A percentile compares a stretch with the other conserved stretches of the same genome.
These are phyloP conservation scores for Chlorella sp. DNA, from an alignment of 139 green algal species.

Conservation along the genomic window DNA sequence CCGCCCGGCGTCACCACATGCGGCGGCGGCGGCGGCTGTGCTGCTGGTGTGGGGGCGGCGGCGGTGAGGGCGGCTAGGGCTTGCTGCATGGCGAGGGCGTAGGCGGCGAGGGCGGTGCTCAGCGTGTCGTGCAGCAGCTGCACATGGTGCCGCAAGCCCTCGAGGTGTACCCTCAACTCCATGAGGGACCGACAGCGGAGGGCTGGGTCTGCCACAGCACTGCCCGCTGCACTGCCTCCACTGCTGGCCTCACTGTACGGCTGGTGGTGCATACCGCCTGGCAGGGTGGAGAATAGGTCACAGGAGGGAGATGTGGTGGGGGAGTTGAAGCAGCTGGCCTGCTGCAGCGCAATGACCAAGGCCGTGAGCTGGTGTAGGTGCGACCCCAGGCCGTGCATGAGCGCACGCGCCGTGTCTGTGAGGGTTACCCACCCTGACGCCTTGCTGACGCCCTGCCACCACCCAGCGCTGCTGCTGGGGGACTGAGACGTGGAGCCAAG, in stretches of 20 bases:
- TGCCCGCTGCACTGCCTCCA: background rate
- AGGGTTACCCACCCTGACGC: background rate
- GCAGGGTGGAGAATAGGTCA: too few relatives aligned
- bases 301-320: too few relatives aligned
- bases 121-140: too few relatives aligned
- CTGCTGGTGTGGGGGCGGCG: too few relatives aligned
- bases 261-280: background rate
- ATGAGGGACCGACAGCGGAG: background rate
- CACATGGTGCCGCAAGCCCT: background rate
- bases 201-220: background rate
- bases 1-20: background rate
- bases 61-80: too few relatives aligned
- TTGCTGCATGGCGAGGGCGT: too few relatives aligned
- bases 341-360: background rate
- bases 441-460: background rate
- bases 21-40: background rate
- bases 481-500: too few relatives aligned
- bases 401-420: slow-evolving; percentile 1
- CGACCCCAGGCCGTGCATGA: background rate
- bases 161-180: background rate
- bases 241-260: background rate
- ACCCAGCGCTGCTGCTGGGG: background rate
- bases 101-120: too few relatives aligned
- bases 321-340: background rate
- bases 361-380: slow-evolving; percentile 1